A percentile compares a stretch with the other conserved stretches of the same genome.
These are phyloP conservation scores for Cutaneotrichosporon mucoides DNA, from an alignment of 1,284 basidiomycete species.

Conservation along the genomic window DNA sequence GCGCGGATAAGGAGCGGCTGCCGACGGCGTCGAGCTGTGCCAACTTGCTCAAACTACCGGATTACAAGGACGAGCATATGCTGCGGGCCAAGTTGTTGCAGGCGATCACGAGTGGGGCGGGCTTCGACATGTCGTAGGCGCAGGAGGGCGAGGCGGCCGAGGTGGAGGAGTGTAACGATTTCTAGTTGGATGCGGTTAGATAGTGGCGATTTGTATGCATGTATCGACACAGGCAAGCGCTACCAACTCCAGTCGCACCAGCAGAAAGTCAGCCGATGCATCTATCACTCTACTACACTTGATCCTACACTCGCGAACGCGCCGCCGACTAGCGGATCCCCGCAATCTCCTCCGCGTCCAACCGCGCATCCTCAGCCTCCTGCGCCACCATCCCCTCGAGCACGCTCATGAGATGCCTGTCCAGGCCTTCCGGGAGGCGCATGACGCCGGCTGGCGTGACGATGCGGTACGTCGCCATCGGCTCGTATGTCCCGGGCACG, in stretches of 20 bases:
- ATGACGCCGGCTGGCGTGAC: conserved; percentile 43
- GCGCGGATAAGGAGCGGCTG: conserved; percentile 65
- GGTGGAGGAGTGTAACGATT: too few relatives aligned
- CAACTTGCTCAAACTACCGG: conserved; percentile 61
- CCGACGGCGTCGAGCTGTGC: conserved; percentile 66
- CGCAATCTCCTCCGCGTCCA: too few relatives aligned
- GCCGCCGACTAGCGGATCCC: too few relatives aligned
- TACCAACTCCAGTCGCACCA: too few relatives aligned
- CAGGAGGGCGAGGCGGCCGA: conserved; percentile 35
- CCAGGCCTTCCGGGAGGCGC: conserved; percentile 41
- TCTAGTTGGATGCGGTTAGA: too few relatives aligned
- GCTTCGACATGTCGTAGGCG: conserved; percentile 75
- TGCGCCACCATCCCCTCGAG: conserved; percentile 2
- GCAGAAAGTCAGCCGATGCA: too few relatives aligned
- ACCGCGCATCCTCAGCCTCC: conserved; percentile 16
- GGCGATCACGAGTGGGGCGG: conserved; percentile 76
- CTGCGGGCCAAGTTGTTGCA: conserved; percentile 76
- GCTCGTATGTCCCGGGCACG: conserved; percentile 41
- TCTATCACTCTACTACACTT: too few relatives aligned
- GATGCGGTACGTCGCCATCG: conserved; percentile 43
- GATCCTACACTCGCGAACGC: too few relatives aligned
- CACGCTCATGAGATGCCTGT: conserved; percentile 29
- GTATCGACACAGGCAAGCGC: too few relatives aligned
- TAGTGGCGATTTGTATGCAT: too few relatives aligned
- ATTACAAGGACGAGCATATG: conserved; percentile 54